A percentile compares a stretch with the other conserved stretches of the same genome.
These are phyloP conservation scores for Taiwanofungus camphoratus DNA, from an alignment of 1,284 basidiomycete species.

Conservation along the genomic window DNA sequence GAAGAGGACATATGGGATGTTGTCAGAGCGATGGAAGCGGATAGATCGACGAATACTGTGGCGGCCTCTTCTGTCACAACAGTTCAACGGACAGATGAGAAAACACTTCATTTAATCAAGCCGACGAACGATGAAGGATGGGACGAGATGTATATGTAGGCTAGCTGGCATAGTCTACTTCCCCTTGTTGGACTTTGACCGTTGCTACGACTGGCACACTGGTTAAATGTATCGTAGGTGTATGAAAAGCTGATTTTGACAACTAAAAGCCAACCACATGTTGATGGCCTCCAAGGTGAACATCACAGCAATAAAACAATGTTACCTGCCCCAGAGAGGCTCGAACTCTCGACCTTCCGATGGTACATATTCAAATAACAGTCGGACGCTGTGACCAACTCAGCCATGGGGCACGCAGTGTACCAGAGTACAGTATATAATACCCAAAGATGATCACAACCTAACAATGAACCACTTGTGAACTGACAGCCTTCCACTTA, in stretches of 20 bases:
- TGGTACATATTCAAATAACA: slow-evolving; percentile 44
- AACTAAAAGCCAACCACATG: not conserved
- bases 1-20: slow-evolving; percentile 70
- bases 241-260: not conserved
- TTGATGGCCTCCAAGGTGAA: not conserved
- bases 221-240: not conserved
- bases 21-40: slow-evolving; percentile 50
- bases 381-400: slow-evolving; percentile 82
- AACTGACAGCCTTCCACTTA: no score
- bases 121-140: slow-evolving; percentile 29
- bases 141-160: slow-evolving; percentile 30
- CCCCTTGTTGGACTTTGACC: no score
- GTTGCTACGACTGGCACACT: not conserved
- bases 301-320: slow-evolving; percentile 12
- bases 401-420: slow-evolving; percentile 77
- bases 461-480: no score
- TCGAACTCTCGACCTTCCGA: slow-evolving; percentile 65
- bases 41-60: slow-evolving; percentile 6
- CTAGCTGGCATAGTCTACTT: no score
- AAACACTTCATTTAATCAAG: not conserved
- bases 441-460: no score
- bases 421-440: no score
- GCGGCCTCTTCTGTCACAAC: not conserved
- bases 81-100: no score
- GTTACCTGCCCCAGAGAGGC: slow-evolving; percentile 50